Percentiles rank a stretch among this genome's conserved stretches.
Evolutionary conservation across 73 alveolate species (phyloP).

Genomic region (Blepharisma stoltei): DNA sequence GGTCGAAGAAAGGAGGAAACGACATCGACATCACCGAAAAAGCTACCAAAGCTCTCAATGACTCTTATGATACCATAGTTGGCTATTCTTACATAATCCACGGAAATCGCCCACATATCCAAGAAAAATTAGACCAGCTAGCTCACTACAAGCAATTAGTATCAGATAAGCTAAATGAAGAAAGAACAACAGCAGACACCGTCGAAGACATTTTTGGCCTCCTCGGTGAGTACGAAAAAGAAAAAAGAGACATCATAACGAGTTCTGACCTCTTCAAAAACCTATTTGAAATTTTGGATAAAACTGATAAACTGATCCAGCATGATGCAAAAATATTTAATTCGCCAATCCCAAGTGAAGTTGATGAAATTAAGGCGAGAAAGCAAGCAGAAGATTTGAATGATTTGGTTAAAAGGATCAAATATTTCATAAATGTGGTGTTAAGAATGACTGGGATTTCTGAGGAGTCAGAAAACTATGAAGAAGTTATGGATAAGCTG

Average conservation of each 20-base stretch:
- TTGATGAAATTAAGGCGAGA: not conserved
- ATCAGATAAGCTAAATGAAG: not conserved
- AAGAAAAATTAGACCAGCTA: too few relatives aligned
- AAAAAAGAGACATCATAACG: not conserved
- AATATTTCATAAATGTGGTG: conserved; percentile 4
- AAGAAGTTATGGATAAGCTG: not conserved
- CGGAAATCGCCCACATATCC: too few relatives aligned
- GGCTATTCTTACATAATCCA: too few relatives aligned
- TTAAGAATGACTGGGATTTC: not conserved
- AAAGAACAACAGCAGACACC: not conserved
- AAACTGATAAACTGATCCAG: not conserved
- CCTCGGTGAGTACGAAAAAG: not conserved
- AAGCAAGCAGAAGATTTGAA: not conserved
- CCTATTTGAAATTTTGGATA: not conserved
- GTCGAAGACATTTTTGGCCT: not conserved
- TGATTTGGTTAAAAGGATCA: not conserved
- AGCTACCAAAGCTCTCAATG: too few relatives aligned
- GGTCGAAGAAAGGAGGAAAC: too few relatives aligned
- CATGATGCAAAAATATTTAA: not conserved
- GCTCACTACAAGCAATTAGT: too few relatives aligned
- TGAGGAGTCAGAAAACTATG: conserved; percentile 12
- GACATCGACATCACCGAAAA: too few relatives aligned
- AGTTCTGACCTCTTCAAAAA: not conserved
- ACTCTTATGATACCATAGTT: too few relatives aligned
- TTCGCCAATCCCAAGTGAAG: conserved; percentile 7